phyloP scores from a whole-genome alignment of 768 basidiomycete species.

The Agaricus subrufescens region DNA sequence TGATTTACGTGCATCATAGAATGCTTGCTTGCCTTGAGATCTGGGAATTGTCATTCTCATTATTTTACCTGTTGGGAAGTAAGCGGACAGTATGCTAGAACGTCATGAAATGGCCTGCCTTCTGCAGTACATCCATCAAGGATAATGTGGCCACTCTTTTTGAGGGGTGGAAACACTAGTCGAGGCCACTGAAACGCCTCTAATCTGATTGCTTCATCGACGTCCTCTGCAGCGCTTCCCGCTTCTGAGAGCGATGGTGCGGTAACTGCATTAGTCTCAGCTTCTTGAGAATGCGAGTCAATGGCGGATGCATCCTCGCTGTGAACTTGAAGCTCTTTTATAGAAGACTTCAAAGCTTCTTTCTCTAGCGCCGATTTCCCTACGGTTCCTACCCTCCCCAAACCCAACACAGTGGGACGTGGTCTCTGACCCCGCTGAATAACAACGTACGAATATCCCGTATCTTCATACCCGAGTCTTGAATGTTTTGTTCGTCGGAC shows the following conservation, averaged over 20 bases:
- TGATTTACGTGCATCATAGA: slow-evolving; percentile 92
- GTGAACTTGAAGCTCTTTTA: slow-evolving; percentile 40
- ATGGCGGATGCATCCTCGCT: slow-evolving; percentile 21
- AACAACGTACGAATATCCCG: slow-evolving; percentile 87
- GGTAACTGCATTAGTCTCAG: not conserved
- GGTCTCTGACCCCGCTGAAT: slow-evolving; percentile 79
- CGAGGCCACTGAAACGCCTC: slow-evolving; percentile 91
- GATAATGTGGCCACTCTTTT: slow-evolving; percentile 87
- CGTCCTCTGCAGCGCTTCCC: slow-evolving; percentile 18
- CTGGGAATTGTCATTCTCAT: slow-evolving; percentile 89
- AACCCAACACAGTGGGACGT: slow-evolving; percentile 22
- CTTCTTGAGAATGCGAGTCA: slow-evolving; percentile 3
- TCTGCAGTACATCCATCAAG: slow-evolving; percentile 83
- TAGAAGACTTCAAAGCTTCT: slow-evolving; percentile 19
- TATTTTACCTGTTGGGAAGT: slow-evolving; percentile 66
- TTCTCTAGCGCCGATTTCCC: slow-evolving; percentile 41
- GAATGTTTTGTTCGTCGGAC: slow-evolving; percentile 87
- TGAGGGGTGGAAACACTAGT: slow-evolving; percentile 87
- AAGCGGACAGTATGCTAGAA: not conserved
- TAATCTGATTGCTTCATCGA: slow-evolving; percentile 53
- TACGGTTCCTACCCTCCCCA: slow-evolving; percentile 52
- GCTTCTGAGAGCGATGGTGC: slow-evolving; percentile 7
- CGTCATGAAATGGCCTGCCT: slow-evolving; percentile 41
- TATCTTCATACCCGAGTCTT: slow-evolving; percentile 78
- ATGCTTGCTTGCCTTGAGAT: slow-evolving; percentile 93